Base-by-base conservation (phyloP, 371 early-diverging fungal genomes). In the Mortierella sp. region DNA sequence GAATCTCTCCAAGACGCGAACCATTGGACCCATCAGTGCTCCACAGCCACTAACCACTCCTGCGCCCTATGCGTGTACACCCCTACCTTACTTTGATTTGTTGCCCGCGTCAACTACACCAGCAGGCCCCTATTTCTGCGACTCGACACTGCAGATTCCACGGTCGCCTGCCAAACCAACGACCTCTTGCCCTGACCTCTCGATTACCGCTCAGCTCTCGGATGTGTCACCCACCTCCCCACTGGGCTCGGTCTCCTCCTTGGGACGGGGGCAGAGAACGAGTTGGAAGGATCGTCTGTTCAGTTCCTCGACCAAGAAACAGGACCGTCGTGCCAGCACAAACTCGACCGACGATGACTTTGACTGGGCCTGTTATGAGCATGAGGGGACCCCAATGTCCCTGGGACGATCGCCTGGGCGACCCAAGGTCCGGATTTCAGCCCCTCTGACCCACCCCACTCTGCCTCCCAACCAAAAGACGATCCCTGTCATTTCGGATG, bases 11-110 rank as follows among this genome's bases (percentile, higher is more conserved):
- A 70, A 71, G 48, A 48, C 47, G 25, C 57, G 76, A 28, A 66
- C 73, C 18, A 72, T 79, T 44, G 73, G 69, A 2, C 72, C 72
- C 12, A 79, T 79, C 23, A 50, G 79, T 25, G 62, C 70, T 1
- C 79, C 79, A 6, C 70, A 69, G 30, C 79, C 79, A 1, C 48
- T 79, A 46, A 72, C 64, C 5, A 72, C 73, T 0, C 73, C 72
- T 23, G 79, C 59, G 11, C 79, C 73, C 3, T 72, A 66, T 47
- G 73, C 73, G 4, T 79, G 79, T 45, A 72, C 79, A 1, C 79
- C 79, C 14, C 56, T 79, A 6, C 79, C 79, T 16, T 79, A 79
- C 21, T 71, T 51, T 1, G 76, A 67, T 57, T 60, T 68, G 19
- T 57, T 58, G 30, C 19, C 37, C 28, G 14, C 50, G n/a, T 19